These are phyloP conservation scores for Gossypium longicalyx DNA, from an alignment of 345 rosid genomes.

Conservation along the genomic window DNA sequence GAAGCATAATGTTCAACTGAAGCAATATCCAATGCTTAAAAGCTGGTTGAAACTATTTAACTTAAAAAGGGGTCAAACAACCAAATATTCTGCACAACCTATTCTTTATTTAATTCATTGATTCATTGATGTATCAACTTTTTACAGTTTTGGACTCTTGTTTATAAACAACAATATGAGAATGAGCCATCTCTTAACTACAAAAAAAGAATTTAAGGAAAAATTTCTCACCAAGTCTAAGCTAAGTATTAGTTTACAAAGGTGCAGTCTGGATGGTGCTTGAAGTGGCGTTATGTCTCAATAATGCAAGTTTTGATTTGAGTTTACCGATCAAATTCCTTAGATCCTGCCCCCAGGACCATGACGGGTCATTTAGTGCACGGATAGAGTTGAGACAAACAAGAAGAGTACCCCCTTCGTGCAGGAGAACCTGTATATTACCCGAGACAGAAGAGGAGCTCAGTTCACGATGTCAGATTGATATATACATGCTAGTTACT, in stretches of 20 bases:
- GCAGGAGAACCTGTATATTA: slow-evolving; percentile 67
- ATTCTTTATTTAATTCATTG: neutral
- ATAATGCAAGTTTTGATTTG: slow-evolving; percentile 26
- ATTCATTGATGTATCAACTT: neutral
- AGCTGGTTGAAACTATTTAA: neutral
- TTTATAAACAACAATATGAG: neutral
- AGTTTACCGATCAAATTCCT: slow-evolving; percentile 29
- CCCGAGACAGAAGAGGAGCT: neutral
- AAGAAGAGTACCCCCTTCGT: slow-evolving; percentile 89
- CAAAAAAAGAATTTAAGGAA: neutral
- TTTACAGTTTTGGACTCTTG: neutral
- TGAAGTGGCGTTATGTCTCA: slow-evolving; percentile 20
- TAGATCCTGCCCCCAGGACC: slow-evolving; percentile 79
- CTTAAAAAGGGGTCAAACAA: neutral
- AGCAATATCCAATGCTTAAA: neutral
- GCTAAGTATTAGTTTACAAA: slow-evolving; percentile 17
- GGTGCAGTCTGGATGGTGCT: slow-evolving; percentile 33
- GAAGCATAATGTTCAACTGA: neutral
- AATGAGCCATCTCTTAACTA: neutral
- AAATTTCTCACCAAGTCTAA: neutral
- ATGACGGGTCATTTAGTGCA: slow-evolving; percentile 71
- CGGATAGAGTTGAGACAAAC: slow-evolving; percentile 88
- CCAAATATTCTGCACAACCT: neutral
- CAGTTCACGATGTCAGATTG: neutral
- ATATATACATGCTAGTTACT: neutral